These are phyloP conservation scores for Phaeotremella fagi DNA, from an alignment of 768 basidiomycete genomes.

Conservation along the genomic window DNA sequence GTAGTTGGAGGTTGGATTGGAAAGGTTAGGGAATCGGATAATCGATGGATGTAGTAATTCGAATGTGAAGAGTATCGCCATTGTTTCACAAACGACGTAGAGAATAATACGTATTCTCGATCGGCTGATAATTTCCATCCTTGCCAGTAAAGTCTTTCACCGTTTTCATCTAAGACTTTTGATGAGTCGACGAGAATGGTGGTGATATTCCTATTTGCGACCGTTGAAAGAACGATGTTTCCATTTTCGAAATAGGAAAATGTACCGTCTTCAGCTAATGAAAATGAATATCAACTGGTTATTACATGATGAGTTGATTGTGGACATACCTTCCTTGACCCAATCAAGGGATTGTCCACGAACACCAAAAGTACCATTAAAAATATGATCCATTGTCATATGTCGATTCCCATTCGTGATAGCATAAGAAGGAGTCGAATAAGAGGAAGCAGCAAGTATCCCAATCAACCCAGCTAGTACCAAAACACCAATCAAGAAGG, in stretches of 20 bases:
- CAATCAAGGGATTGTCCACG: slow-evolving; percentile 60
- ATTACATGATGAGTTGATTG: neutral
- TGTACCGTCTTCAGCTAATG: slow-evolving; percentile 87
- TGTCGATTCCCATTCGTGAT: slow-evolving; percentile 55
- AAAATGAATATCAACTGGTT: neutral
- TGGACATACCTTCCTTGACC: slow-evolving; percentile 78
- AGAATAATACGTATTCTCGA: slow-evolving; percentile 81
- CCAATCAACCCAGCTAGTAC: slow-evolving; percentile 66
- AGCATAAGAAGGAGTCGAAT: slow-evolving; percentile 55
- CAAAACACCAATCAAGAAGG: slow-evolving; percentile 60
- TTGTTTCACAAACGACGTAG: slow-evolving; percentile 75
- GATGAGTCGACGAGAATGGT: slow-evolving; percentile 40
- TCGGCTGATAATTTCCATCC: slow-evolving; percentile 84
- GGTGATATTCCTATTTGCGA: slow-evolving; percentile 56
- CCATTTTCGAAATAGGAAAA: slow-evolving; percentile 61
- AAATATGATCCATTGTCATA: slow-evolving; percentile 82
- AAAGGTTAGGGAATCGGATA: slow-evolving; percentile 63
- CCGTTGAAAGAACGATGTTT: slow-evolving; percentile 71
- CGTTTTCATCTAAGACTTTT: slow-evolving; percentile 31
- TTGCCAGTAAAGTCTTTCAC: slow-evolving; percentile 49
- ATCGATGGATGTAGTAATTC: slow-evolving; percentile 87
- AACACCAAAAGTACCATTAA: slow-evolving; percentile 78
- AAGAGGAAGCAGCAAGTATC: slow-evolving; percentile 68
- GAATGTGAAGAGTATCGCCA: slow-evolving; percentile 89
- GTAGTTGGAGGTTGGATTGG: slow-evolving; percentile 65